Conservation (phyloP, 2,329 filamentous ascomycete species). For the Epichloe gansuensis region DNA sequence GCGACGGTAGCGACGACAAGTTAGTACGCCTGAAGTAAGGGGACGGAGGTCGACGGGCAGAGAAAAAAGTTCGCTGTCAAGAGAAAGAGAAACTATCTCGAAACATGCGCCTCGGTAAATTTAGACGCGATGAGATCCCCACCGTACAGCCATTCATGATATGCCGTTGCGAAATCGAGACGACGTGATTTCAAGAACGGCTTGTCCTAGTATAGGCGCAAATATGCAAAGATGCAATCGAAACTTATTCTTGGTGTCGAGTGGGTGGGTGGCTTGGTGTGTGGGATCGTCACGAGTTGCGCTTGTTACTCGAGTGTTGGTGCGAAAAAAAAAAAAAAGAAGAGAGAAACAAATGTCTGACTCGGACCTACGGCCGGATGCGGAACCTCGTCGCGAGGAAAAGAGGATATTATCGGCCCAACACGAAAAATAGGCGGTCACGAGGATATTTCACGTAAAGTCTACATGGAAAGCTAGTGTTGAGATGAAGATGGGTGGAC, state of each 20-base stretch:
- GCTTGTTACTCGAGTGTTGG: background rate
- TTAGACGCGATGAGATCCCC: background rate
- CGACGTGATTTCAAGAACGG: background rate
- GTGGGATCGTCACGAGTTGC: slow-evolving; percentile 3
- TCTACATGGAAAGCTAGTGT: background rate
- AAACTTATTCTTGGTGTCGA: too few relatives aligned
- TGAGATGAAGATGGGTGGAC: background rate
- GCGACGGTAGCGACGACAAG: background rate
- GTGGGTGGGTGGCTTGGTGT: background rate
- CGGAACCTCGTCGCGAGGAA: background rate
- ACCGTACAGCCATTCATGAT: slow-evolving; percentile 6
- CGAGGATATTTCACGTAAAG: background rate
- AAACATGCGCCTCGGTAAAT: slow-evolving; percentile 1
- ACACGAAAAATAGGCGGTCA: background rate
- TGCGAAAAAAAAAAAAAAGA: background rate
- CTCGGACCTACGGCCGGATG: background rate
- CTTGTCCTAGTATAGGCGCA: too few relatives aligned
- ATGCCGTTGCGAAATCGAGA: background rate
- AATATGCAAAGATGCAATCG: too few relatives aligned
- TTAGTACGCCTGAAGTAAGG: background rate
- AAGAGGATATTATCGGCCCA: background rate
- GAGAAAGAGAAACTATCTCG: slow-evolving; percentile 3
- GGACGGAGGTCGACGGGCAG: background rate
- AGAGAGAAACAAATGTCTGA: background rate
- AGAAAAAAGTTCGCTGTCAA: background rate